Percentiles rank a stretch among this genome's conserved stretches.
Evolutionary conservation across 2,329 filamentous ascomycete genomes (phyloP).

Genomic region (Aureobasidium vineae): DNA sequence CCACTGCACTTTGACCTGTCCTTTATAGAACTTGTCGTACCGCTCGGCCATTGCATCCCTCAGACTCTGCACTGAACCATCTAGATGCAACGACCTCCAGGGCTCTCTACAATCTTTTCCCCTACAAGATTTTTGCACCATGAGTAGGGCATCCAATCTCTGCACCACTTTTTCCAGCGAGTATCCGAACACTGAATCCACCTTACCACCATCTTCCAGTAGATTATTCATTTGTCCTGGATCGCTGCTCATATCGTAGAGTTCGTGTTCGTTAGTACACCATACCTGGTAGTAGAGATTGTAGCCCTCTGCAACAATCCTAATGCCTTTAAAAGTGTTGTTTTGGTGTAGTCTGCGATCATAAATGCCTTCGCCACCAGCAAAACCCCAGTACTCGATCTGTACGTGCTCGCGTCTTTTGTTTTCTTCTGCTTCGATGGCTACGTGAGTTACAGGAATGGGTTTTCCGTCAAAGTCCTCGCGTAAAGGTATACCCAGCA

Average conservation of each 20-base stretch:
- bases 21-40: constrained; percentile 39
- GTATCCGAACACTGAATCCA: not conserved
- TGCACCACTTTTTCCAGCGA: constrained; percentile 3
- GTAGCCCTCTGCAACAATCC: constrained; percentile 44
- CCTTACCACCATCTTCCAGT: not conserved
- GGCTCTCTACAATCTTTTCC: constrained; percentile 35
- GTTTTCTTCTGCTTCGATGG: constrained; percentile 27
- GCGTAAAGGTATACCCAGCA: constrained; percentile 36
- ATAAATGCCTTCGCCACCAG: constrained; percentile 37
- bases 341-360: constrained; percentile 34
- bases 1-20: constrained; percentile 48
- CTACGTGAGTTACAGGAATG: constrained; percentile 36
- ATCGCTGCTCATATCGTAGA: constrained; percentile 52
- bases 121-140: constrained; percentile 40
- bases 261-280: constrained; percentile 66
- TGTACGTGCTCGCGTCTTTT: constrained; percentile 40
- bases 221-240: constrained; percentile 30
- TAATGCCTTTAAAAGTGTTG: constrained; percentile 37
- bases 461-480: constrained; percentile 40
- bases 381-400: constrained; percentile 45
- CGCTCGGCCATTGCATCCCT: constrained; percentile 32
- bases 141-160: constrained; percentile 37
- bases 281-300: constrained; percentile 66
- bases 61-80: constrained; percentile 33
- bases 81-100: constrained; percentile 38